Evolutionary conservation across 225 moss, liverwort and hornwort species (phyloP), one percentile per base, ranked within the genome.

Genomic region (Pseudisothecium myosuroides): DNA sequence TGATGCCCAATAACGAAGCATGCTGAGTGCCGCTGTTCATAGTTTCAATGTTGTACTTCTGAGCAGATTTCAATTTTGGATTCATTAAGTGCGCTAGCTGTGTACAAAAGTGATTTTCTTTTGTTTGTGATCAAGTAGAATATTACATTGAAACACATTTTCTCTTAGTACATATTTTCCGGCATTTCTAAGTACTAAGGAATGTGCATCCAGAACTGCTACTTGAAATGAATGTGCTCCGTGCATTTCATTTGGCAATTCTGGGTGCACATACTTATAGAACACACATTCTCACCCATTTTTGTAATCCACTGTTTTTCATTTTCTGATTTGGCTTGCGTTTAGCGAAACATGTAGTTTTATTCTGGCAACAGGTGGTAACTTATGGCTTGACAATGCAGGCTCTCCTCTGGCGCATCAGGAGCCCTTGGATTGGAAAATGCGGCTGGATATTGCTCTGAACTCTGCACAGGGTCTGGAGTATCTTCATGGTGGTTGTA

Each of bases 401-500:
- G 92, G 89, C 52, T 87, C 87, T 56, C 43, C 84, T 9, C 21
- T 91, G 52, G 91, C 91, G 49, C 54, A 37, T 17, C 5, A 81
- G 18, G 92, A 91, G 24, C 93, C 90, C 34, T 13, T 94, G n/a
- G 76, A 88, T 65, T 94, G 94, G 94, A 93, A 83, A 77, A 64
- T 37, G 54, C 90, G 94, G 7, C 47, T 93, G 19, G 87, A 92
- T 63, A 89, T 94, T 76, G 91, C 93, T 41, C 9, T 93, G 47
- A 90, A 92, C 71, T 79, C 92, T 76, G 93, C 93, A 5, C 91
- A 68, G 54, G 93, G 94, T 54, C 61, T 95, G 34, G 88, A 94
- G 55, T 95, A 94, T 90, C 85, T 95, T 55, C 95, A 95, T 31
- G 73, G 83, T 20, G 87, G 87, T 13, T 92, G 91, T 45, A 93